These are phyloP conservation scores for Arabis hirsuta DNA, from an alignment of 345 rosid genomes.

Conservation along the genomic window DNA sequence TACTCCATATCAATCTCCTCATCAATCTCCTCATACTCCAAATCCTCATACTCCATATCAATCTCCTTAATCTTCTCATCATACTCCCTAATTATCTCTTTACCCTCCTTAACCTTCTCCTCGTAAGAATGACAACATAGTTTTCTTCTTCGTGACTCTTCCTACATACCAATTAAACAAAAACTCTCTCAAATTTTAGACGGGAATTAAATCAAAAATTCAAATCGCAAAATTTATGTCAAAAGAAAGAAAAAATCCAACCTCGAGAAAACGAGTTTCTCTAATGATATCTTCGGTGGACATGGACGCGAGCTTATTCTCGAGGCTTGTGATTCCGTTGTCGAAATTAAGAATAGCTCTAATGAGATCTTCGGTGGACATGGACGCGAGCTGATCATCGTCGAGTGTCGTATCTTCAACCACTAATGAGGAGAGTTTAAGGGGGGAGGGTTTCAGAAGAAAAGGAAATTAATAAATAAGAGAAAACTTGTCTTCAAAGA, in stretches of 20 bases:
- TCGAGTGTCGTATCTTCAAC: conserved; percentile 77
- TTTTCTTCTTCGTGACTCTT: conserved; percentile 84
- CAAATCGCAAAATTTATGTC: too few species aligned
- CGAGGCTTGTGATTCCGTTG: conserved; percentile 71
- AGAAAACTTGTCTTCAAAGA: conserved; percentile 35
- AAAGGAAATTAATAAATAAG: background rate
- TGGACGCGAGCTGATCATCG: conserved; percentile 82
- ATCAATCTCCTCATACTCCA: conserved; percentile 86
- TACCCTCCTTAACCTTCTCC: conserved; percentile 97
- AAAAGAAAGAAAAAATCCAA: conserved; percentile 7
- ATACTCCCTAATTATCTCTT: conserved; percentile 49
- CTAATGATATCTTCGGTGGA: conserved; percentile 80
- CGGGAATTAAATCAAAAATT: background rate
- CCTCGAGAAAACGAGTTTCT: conserved; percentile 95
- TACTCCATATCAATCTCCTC: conserved; percentile 61
- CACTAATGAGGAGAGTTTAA: too few species aligned
- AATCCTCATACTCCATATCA: conserved; percentile 42
- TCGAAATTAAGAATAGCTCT: conserved; percentile 92
- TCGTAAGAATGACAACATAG: conserved; percentile 82
- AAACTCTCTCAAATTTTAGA: background rate
- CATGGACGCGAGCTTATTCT: conserved; percentile 85
- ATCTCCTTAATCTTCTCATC: conserved; percentile 56
- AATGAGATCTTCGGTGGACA: conserved; percentile 83
- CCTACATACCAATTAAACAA: conserved; percentile 51
- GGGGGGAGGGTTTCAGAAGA: background rate